Evolutionary conservation across 345 rosid species (phyloP), one percentile per base, ranked within the genome.

Genomic region (Noccaea bulbosa): DNA sequence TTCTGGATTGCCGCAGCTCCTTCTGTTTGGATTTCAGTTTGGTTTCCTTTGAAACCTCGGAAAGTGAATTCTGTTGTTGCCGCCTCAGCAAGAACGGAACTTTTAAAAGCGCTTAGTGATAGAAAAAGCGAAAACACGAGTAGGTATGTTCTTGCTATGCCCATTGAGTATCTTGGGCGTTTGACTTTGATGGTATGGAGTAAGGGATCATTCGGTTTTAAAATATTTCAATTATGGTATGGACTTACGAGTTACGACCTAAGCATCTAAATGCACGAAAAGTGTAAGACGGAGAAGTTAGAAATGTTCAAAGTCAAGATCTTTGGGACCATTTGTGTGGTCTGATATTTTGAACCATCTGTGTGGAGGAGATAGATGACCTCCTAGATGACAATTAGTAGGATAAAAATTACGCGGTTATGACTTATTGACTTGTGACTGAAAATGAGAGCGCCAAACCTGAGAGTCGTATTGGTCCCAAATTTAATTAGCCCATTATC

Each of bases 271-370:
- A 43, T 37, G 51, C 6, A 39, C 30, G 30, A 24, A 35, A 38
- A 17, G 1, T 32, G 35, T 3, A 39, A 54, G 73, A 74, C 17
- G 56, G 16, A 9, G 37, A 12, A 33, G n/a, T 33, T 40, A 14
- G 63, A 67, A 60, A 67, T 43, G 69, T 49, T 58, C 61, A 66
- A 66, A 73, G 77, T 67, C 78, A 74, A 67, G 0, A 73, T 67
- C 73, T 51, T 67, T 22, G 11, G 32, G 56, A 32, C 77, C 5
- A 41, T 60, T 12, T 61, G 24, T 50, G 67, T 70, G 67, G 52
- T 59, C 30, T 5, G 34, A 7, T 55, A 17, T 51, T 2, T 9
- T 2, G 8, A 48, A 47, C 11, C 34, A 38, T 38, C 65, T 38
- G 77, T 73, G 67, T 66, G 77, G 77, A 73, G 72, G 66, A 73